Evolutionary conservation across 345 rosid genomes (phyloP), one percentile per base, ranked within the genome.

Genomic region (Litchi chinensis): DNA sequence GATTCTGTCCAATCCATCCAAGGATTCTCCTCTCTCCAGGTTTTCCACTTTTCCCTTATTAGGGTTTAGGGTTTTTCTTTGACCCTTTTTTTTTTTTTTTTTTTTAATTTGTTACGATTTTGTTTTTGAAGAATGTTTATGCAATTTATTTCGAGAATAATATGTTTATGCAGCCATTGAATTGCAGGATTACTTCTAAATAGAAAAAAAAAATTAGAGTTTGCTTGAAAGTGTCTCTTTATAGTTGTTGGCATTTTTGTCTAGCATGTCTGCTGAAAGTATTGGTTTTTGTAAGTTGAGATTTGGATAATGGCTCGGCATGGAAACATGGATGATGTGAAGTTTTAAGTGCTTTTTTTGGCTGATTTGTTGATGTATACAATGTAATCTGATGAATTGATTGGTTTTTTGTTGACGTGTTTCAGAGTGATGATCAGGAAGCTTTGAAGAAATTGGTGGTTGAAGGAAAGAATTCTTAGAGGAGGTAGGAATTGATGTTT

Each of bases 1-100:
- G 80, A 78, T 63, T 88, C 91, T 15, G 48, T 74, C 3, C 94
- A 85, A 18, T 85, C 83, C 0, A 86, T 95, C 71, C 64, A 83
- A 63, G 97, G 98, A 3, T 92, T 92, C 81, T 84, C 87, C 44
- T 83, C 76, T 26, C 86, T 95, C 76, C 68, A 91, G 95, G 98
- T 89, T 63, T 32, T 32, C 37, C 37, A 46, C 70, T 32, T n/a
- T 44, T 56, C 28, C 26, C 32, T 60, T n/a, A 46, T 28, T 69
- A 43, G 37, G 73, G 32, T 69, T 21, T 44, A 44, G 16, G 73
- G 32, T 44, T 69, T 76, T 69, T 69, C 16, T 10, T 43, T 68
- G 12, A 10, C 48, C 41, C 48, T 26, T 26, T 26, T 32, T 32
- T 32, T 65, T 10, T 65, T 65, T 11, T 5, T 16, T n/a, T 0